phyloP scores from a whole-genome alignment of 129 eudicot species.

The Escallonia herrerae region DNA sequence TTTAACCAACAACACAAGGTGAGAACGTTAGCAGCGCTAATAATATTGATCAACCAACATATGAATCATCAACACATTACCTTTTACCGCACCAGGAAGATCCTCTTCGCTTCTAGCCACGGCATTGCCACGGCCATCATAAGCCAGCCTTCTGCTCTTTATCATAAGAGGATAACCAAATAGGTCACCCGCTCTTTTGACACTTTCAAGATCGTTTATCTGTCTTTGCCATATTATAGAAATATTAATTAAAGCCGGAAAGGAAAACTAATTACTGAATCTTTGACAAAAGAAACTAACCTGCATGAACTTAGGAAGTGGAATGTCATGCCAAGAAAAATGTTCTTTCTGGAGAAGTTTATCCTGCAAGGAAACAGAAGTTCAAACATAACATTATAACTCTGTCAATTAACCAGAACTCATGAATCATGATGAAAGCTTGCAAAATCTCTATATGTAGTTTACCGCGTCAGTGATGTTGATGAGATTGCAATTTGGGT shows the following conservation, averaged over 20 bases:
- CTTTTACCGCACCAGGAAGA: conserved; percentile 62
- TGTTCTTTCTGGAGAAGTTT: conserved; percentile 89
- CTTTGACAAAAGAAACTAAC: conserved; percentile 25
- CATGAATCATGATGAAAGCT: too few species aligned
- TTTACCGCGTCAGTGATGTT: too few species aligned
- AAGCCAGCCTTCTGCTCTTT: conserved; percentile 86
- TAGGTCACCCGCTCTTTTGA: conserved; percentile 59
- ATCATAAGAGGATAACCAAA: conserved; percentile 94
- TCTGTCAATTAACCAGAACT: too few species aligned
- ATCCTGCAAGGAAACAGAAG: conserved; percentile 37
- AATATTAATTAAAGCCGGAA: not conserved
- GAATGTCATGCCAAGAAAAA: conserved; percentile 70
- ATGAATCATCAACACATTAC: conserved; percentile 24
- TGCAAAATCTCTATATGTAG: too few species aligned
- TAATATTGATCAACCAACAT: not conserved
- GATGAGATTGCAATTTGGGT: too few species aligned
- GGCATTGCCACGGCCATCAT: conserved; percentile 99
- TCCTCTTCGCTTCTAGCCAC: conserved; percentile 78
- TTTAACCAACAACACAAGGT: too few species aligned
- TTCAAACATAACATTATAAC: too few species aligned
- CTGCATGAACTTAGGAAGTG: conserved; percentile 85
- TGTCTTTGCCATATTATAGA: conserved; percentile 19
- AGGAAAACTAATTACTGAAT: not conserved
- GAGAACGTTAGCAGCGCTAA: too few species aligned
- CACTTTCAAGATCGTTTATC: conserved; percentile 76